Conservation (phyloP, 768 basidiomycete species). For the Lactarius evosmus region DNA sequence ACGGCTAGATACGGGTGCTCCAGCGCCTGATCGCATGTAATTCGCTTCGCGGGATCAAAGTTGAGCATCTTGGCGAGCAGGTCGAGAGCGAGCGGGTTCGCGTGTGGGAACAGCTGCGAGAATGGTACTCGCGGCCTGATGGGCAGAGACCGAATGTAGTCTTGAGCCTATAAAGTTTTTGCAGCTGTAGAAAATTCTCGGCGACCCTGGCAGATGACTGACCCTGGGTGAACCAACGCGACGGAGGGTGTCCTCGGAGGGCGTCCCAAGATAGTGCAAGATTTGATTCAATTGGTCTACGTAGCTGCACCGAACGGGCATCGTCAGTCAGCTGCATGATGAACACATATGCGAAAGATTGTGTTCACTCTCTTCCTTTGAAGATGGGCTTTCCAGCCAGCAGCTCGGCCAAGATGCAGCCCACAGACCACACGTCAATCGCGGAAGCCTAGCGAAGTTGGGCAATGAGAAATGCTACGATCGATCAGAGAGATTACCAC, state of each 20-base stretch:
- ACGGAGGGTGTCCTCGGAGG: constrained; percentile 92
- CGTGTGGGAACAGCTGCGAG: constrained; percentile 86
- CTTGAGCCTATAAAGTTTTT: constrained; percentile 66
- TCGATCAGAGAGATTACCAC: not conserved
- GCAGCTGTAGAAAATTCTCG: not conserved
- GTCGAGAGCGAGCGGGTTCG: constrained; percentile 92
- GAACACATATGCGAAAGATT: not conserved
- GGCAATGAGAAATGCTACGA: constrained; percentile 26
- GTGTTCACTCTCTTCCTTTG: constrained; percentile 90
- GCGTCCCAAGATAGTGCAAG: constrained; percentile 96
- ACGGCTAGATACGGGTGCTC: constrained; percentile 93
- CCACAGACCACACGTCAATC: constrained; percentile 96
- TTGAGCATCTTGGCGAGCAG: constrained; percentile 86
- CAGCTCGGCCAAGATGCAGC: constrained; percentile 92
- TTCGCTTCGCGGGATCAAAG: constrained; percentile 95
- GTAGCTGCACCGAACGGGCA: constrained; percentile 52
- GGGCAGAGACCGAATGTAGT: constrained; percentile 96
- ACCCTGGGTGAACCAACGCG: constrained; percentile 95
- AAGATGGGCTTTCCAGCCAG: constrained; percentile 93
- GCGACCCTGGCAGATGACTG: constrained; percentile 31
- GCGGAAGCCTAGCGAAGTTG: constrained; percentile 61
- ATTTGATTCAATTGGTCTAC: constrained; percentile 99
- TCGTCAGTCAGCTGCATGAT: constrained; percentile 8
- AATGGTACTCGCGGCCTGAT: constrained; percentile 96
- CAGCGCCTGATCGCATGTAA: constrained; percentile 93